Conservation (phyloP, 2,329 filamentous ascomycete species). For the Monosporascus ibericus region DNA sequence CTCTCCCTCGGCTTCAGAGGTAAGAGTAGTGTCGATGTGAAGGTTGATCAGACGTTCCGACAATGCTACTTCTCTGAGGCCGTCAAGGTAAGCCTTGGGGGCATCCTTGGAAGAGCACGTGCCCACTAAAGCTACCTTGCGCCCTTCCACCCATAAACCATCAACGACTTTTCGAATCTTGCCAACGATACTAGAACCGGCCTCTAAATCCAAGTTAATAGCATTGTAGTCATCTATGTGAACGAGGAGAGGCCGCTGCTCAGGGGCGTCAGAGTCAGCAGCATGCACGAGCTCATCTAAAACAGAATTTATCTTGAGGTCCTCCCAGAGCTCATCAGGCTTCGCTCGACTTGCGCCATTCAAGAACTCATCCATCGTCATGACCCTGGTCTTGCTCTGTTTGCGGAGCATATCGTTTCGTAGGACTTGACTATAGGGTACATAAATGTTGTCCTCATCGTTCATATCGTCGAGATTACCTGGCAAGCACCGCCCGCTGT, state of each 20-base stretch:
- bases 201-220: constrained; percentile 59
- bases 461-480: constrained; percentile 7
- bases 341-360: constrained; percentile 32
- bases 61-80: constrained; percentile 31
- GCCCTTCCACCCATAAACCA: constrained; percentile 63
- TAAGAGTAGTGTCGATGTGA: neutral
- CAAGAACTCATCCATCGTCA: constrained; percentile 38
- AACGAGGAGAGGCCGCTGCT: constrained; percentile 56
- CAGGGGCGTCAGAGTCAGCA: constrained; percentile 28
- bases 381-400: constrained; percentile 19
- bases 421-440: constrained; percentile 11
- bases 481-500: constrained; percentile 38
- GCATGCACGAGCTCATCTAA: constrained; percentile 51
- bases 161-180: constrained; percentile 68
- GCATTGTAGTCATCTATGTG: constrained; percentile 79
- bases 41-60: constrained; percentile 28
- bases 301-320: constrained; percentile 52
- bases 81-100: constrained; percentile 35
- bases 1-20: neutral
- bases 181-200: constrained; percentile 60
- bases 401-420: constrained; percentile 14
- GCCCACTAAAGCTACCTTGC: constrained; percentile 72
- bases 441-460: constrained; percentile 2
- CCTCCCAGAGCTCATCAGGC: constrained; percentile 50
- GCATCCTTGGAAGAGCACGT: constrained; percentile 57